Percentiles rank a stretch among this genome's conserved stretches.
Evolutionary conservation across 2,329 filamentous ascomycete genomes (phyloP).

Genomic region (Penicillium griseofulvum): DNA sequence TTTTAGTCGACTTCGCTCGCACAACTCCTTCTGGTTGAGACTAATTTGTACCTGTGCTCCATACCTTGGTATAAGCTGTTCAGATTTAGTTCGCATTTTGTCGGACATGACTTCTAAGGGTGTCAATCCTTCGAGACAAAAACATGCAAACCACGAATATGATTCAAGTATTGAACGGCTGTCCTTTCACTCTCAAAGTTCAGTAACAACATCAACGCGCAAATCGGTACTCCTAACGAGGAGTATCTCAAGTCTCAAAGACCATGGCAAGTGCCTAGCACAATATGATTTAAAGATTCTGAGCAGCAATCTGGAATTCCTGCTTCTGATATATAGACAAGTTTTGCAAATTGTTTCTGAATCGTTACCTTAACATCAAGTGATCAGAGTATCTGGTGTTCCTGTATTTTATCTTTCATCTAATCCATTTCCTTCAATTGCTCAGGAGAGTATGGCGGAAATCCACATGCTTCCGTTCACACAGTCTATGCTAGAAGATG

Average conservation of each 20-base stretch:
- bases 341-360: neutral
- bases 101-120: neutral
- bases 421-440: neutral
- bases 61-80: neutral
- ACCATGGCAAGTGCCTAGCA: neutral
- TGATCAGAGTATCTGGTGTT: neutral
- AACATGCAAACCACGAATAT: neutral
- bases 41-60: neutral
- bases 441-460: neutral
- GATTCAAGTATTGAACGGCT: neutral
- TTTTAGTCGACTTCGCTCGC: neutral
- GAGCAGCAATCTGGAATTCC: neutral
- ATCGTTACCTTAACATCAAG: neutral
- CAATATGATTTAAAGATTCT: neutral
- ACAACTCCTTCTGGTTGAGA: neutral
- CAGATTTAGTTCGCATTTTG: neutral
- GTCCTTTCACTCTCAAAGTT: neutral
- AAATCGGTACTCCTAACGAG: neutral
- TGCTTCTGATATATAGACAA: neutral
- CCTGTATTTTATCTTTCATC: no score
- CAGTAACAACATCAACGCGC: neutral
- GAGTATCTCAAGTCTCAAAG: neutral
- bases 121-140: neutral
- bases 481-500: neutral
- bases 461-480: neutral